A percentile compares a stretch with the other conserved stretches of the same genome.
These are phyloP conservation scores for Moesziomyces antarcticus DNA, from an alignment of 1,284 basidiomycete genomes.

Conservation along the genomic window DNA sequence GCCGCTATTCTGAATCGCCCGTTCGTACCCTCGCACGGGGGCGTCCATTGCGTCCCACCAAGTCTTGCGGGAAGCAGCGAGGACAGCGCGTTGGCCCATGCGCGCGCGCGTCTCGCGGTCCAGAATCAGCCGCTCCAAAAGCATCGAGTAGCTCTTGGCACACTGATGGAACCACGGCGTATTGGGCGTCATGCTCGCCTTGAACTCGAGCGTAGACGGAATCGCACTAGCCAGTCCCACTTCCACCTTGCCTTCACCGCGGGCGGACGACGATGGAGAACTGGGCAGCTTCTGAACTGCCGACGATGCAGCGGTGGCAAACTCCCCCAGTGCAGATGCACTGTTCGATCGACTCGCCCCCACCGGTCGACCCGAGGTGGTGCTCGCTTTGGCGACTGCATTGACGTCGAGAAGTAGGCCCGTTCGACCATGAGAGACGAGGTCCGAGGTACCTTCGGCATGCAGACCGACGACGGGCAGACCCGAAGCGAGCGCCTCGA, in stretches of 20 bases:
- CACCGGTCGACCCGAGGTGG: background rate
- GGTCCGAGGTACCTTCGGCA: conserved; percentile 73
- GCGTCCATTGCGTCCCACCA: conserved; percentile 74
- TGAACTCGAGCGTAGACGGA: conserved; percentile 57
- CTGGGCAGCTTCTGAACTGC: conserved; percentile 14
- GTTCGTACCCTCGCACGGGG: conserved; percentile 72
- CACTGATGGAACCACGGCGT: conserved; percentile 67
- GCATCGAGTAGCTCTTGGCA: conserved; percentile 69
- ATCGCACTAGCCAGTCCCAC: conserved; percentile 47
- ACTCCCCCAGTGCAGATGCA: conserved; percentile 25
- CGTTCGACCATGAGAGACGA: conserved; percentile 71
- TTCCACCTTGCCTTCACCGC: background rate
- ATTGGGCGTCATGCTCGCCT: conserved; percentile 63
- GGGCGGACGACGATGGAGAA: background rate
- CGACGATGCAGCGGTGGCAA: conserved; percentile 28
- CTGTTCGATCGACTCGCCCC: background rate
- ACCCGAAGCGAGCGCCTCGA: conserved; percentile 73
- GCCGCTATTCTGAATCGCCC: conserved; percentile 56
- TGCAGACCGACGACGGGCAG: conserved; percentile 73
- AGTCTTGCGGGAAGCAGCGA: conserved; percentile 69
- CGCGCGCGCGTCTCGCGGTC: conserved; percentile 67
- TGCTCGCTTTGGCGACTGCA: conserved; percentile 35
- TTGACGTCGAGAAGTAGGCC: conserved; percentile 69
- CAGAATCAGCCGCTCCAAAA: conserved; percentile 68
- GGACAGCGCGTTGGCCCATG: conserved; percentile 70